Evolutionary conservation across 2,329 filamentous ascomycete genomes (phyloP).

Genomic region (Incumbomyces delicatus): DNA sequence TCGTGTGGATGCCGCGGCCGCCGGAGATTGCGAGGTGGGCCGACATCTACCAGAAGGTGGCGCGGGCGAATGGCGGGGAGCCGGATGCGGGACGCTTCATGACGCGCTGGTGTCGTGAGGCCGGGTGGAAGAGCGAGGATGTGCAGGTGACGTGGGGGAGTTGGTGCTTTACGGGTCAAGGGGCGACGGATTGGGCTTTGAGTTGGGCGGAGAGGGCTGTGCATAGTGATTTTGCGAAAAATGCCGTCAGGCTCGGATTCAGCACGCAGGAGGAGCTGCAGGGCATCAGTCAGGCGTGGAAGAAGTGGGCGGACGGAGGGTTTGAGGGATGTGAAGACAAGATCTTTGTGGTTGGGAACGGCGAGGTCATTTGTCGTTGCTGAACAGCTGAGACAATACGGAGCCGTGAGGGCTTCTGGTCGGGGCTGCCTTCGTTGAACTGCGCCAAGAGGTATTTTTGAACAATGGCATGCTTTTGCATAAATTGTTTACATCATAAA

Average conservation of each 20-base stretch:
- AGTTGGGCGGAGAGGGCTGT: slow-evolving; percentile 18
- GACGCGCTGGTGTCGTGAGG: slow-evolving; percentile 22
- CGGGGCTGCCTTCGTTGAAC: too few relatives aligned
- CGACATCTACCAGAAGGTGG: slow-evolving; percentile 22
- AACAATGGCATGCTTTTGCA: too few relatives aligned
- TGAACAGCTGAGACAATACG: not conserved
- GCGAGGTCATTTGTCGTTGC: slow-evolving; percentile 12
- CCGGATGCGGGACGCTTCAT: slow-evolving; percentile 22
- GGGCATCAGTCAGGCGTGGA: slow-evolving; percentile 17
- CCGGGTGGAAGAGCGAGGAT: slow-evolving; percentile 17
- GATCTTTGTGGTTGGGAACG: slow-evolving; percentile 11
- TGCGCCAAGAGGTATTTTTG: too few relatives aligned
- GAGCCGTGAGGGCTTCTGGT: not conserved
- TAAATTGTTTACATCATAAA: too few relatives aligned
- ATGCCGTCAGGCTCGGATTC: slow-evolving; percentile 16
- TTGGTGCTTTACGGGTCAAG: slow-evolving; percentile 17
- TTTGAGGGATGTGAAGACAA: slow-evolving; percentile 10
- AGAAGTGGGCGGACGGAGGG: slow-evolving; percentile 17
- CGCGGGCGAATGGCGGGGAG: slow-evolving; percentile 24
- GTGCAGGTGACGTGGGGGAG: slow-evolving; percentile 15
- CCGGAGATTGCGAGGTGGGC: slow-evolving; percentile 22
- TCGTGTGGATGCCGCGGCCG: slow-evolving; percentile 24
- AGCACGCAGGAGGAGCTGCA: slow-evolving; percentile 18
- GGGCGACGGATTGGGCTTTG: slow-evolving; percentile 13
- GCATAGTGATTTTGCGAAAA: slow-evolving; percentile 16